phyloP scores from a whole-genome alignment of 805 yeast species.

The Hanseniaspora nectarophila region DNA sequence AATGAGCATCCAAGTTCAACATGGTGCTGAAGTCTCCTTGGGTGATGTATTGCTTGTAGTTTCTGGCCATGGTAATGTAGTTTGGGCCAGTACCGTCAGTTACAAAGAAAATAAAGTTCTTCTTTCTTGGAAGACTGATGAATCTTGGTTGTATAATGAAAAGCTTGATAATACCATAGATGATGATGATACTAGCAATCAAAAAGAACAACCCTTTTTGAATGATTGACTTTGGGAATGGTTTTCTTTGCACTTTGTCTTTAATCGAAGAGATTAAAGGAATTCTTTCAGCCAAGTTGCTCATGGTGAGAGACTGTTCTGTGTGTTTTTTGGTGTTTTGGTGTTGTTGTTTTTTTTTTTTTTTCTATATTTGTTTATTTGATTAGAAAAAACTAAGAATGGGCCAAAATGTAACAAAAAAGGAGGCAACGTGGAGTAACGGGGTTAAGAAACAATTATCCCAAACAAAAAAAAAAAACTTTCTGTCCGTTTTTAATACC shows the following conservation, averaged over 20 bases:
- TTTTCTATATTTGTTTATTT: not conserved
- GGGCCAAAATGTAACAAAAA: no score
- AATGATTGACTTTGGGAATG: not conserved
- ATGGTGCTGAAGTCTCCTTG: slow-evolving; percentile 35
- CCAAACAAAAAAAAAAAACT: no score
- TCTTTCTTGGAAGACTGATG: slow-evolving; percentile 31
- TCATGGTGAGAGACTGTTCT: not conserved
- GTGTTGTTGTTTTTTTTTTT: not conserved
- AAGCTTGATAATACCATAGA: slow-evolving; percentile 2
- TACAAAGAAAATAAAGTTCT: slow-evolving; percentile 74
- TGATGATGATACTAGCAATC: not conserved
- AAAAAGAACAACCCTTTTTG: slow-evolving; percentile 2
- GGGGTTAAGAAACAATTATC: no score
- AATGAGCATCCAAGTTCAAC: slow-evolving; percentile 50
- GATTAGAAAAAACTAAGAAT: no score
- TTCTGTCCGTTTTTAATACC: no score
- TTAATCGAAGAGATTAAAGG: not conserved
- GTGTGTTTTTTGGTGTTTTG: no score
- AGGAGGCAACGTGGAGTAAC: no score
- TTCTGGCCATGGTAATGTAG: slow-evolving; percentile 65
- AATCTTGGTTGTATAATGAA: not conserved
- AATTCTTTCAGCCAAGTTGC: not conserved
- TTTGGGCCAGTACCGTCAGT: slow-evolving; percentile 97
- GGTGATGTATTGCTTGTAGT: slow-evolving; percentile 54
- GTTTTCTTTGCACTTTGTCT: not conserved